Evolutionary conservation across 306 rosid species (phyloP).

Genomic region (Ceratonia siliqua): DNA sequence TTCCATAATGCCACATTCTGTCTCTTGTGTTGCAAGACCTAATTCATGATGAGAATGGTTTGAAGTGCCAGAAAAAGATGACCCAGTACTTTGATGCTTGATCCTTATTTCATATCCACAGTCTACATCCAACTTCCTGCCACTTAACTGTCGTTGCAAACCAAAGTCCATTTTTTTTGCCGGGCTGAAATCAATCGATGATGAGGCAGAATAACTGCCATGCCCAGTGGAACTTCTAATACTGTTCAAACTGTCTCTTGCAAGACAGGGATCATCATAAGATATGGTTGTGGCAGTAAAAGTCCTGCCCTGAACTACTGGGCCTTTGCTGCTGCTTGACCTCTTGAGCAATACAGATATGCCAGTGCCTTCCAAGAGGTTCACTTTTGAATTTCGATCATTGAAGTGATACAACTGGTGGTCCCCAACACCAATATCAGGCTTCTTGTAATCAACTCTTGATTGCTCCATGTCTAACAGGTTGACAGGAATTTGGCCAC

Average conservation of each 20-base stretch:
- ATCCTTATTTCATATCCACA: slow-evolving; percentile 47
- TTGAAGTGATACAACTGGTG: slow-evolving; percentile 40
- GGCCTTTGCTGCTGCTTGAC: slow-evolving; percentile 68
- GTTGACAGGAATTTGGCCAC: slow-evolving; percentile 37
- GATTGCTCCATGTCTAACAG: slow-evolving; percentile 40
- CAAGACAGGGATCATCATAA: slow-evolving; percentile 59
- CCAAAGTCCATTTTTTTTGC: slow-evolving; percentile 53
- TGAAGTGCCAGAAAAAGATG: slow-evolving; percentile 50
- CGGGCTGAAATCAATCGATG: slow-evolving; percentile 69
- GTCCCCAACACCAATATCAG: slow-evolving; percentile 32
- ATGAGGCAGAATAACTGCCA: slow-evolving; percentile 75
- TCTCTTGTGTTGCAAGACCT: slow-evolving; percentile 46
- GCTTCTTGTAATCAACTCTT: slow-evolving; percentile 37
- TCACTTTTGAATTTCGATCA: slow-evolving; percentile 41
- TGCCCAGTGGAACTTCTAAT: slow-evolving; percentile 69
- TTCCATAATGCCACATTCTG: slow-evolving; percentile 35
- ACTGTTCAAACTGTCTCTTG: slow-evolving; percentile 65
- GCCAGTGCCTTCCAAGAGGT: slow-evolving; percentile 66
- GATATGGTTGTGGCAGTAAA: slow-evolving; percentile 68
- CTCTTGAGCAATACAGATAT: slow-evolving; percentile 68
- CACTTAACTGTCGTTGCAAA: slow-evolving; percentile 64
- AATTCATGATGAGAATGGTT: slow-evolving; percentile 40
- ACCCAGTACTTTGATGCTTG: slow-evolving; percentile 47
- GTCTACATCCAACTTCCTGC: slow-evolving; percentile 61
- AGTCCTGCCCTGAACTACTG: slow-evolving; percentile 66